phyloP scores from a whole-genome alignment of 2,329 filamentous ascomycete genomes.

The Aschersonia sp. region DNA sequence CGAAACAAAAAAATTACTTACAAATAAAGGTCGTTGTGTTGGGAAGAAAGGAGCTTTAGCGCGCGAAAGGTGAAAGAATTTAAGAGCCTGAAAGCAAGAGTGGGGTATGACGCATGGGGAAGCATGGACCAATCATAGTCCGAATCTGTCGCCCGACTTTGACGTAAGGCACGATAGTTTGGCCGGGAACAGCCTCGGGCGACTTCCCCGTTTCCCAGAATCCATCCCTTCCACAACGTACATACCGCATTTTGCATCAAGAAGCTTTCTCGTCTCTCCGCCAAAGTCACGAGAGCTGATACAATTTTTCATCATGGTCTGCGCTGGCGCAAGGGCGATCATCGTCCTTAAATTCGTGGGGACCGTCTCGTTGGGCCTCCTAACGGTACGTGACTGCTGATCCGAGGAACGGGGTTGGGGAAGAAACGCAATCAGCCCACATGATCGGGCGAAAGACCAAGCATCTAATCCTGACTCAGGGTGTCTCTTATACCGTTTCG shows the following conservation, averaged over 20 bases:
- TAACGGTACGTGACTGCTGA: conserved; percentile 52
- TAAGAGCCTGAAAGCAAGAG: background rate
- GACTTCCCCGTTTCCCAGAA: too few species aligned
- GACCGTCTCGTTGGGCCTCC: conserved; percentile 72
- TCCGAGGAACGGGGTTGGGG: background rate
- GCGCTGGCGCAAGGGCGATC: conserved; percentile 39
- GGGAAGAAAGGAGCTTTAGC: too few species aligned
- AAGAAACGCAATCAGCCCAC: background rate
- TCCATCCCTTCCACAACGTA: too few species aligned
- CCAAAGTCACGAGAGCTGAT: background rate
- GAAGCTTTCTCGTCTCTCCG: background rate
- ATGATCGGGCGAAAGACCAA: background rate
- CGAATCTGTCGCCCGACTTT: background rate
- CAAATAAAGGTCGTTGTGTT: background rate
- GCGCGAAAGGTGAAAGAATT: too few species aligned
- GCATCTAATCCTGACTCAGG: conserved; percentile 33
- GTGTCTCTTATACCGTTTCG: conserved; percentile 74
- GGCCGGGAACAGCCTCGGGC: too few species aligned
- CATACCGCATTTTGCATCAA: background rate
- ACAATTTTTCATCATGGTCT: conserved; percentile 35
- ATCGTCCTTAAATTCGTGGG: conserved; percentile 85
- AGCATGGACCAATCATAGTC: background rate
- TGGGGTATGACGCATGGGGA: background rate
- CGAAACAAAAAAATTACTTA: background rate
- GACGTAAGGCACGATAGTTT: background rate